A percentile compares a stretch with the other conserved stretches of the same genome.
These are phyloP conservation scores for Smallanthus sonchifolius DNA, from an alignment of 129 eudicot species.

Conservation along the genomic window DNA sequence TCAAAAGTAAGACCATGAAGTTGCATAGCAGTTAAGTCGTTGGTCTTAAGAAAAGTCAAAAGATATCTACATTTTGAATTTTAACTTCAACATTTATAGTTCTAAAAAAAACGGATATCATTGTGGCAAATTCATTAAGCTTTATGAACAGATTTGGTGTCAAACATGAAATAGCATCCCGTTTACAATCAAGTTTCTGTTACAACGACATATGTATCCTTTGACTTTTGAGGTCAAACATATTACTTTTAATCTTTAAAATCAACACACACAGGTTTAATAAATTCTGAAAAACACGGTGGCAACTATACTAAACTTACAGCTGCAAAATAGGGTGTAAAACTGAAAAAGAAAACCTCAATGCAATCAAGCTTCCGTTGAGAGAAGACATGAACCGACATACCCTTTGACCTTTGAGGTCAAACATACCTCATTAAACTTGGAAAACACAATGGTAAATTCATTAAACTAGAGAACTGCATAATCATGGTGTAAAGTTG, in stretches of 20 bases:
- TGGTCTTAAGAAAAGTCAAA: neutral
- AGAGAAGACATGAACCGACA: neutral
- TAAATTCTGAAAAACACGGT: neutral
- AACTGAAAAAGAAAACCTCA: neutral
- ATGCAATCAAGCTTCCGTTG: neutral
- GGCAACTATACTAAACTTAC: neutral
- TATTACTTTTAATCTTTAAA: neutral
- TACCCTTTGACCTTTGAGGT: slow-evolving; percentile 13
- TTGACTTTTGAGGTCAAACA: slow-evolving; percentile 10
- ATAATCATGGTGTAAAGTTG: neutral
- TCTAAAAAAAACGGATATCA: neutral
- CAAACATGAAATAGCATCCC: neutral
- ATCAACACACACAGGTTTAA: neutral
- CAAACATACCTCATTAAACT: neutral
- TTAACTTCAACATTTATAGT: neutral
- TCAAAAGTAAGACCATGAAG: neutral
- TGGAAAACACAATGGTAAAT: neutral
- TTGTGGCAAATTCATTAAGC: neutral
- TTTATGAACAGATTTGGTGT: neutral
- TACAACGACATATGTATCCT: neutral
- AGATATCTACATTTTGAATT: neutral
- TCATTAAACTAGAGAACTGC: neutral
- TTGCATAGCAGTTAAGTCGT: neutral
- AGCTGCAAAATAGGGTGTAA: neutral
- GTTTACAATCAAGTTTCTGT: neutral